Evolutionary conservation across 306 rosid species (phyloP).

Genomic region (Trifolium pratense): DNA sequence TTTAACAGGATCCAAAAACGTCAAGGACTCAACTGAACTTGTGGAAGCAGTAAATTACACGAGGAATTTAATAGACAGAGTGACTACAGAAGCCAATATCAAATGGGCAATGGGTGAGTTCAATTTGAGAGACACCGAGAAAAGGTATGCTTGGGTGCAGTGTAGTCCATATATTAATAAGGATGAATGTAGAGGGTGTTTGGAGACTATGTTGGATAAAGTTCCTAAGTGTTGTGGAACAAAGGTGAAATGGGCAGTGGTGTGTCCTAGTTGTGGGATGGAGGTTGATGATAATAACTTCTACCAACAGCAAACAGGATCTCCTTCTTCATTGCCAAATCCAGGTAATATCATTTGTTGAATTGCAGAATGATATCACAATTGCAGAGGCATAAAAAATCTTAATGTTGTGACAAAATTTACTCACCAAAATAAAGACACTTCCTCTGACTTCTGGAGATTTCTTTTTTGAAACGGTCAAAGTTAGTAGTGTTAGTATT

Average conservation of each 20-base stretch:
- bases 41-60: background rate
- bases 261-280: constrained; percentile 34
- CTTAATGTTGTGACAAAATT: too few relatives aligned
- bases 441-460: too few relatives aligned
- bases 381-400: background rate
- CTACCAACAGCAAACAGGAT: constrained; percentile 6
- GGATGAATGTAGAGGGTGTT: constrained; percentile 24
- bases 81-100: background rate
- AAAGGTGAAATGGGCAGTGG: background rate
- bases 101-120: constrained; percentile 13
- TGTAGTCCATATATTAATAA: constrained; percentile 26
- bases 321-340: constrained; percentile 10
- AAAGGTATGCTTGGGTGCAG: constrained; percentile 40
- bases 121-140: background rate
- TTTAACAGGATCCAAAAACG: background rate
- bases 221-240: constrained; percentile 27
- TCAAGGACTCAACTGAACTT: constrained; percentile 5
- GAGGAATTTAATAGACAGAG: constrained; percentile 22
- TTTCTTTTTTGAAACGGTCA: too few relatives aligned
- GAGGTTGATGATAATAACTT: constrained; percentile 28
- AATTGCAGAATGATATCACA: background rate
- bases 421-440: too few relatives aligned
- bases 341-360: constrained; percentile 2
- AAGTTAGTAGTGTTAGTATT: too few relatives aligned
- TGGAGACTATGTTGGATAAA: background rate